Conservation (phyloP, 805 yeast genomes). For the Starmerella scarabaei region DNA sequence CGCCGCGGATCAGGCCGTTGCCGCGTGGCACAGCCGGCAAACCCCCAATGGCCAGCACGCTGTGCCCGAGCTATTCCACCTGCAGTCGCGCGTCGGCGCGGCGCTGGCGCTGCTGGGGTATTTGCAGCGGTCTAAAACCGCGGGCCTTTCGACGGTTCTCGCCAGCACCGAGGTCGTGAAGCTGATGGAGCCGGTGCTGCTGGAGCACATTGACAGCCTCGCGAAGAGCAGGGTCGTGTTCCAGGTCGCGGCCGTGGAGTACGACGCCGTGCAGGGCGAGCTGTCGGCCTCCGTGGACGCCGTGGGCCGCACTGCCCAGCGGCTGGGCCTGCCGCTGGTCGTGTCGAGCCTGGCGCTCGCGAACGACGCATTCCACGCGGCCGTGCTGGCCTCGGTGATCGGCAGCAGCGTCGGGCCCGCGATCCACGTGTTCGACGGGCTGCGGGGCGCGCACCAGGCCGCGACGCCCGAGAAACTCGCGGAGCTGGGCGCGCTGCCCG, state of each 20-base stretch:
- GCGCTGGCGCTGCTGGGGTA: conserved; percentile 69
- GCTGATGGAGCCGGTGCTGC: conserved; percentile 49
- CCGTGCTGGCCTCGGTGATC: conserved; percentile 51
- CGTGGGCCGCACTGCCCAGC: conserved; percentile 49
- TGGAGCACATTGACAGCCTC: conserved; percentile 8
- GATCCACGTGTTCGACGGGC: conserved; percentile 70
- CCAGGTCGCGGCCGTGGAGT: conserved; percentile 66
- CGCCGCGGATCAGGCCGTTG: conserved; percentile 45
- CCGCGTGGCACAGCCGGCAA: conserved; percentile 44
- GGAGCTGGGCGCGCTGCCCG: neutral
- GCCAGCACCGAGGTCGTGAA: conserved; percentile 57
- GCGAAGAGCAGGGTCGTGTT: conserved; percentile 31
- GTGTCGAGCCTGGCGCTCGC: conserved; percentile 55
- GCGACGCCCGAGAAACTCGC: conserved; percentile 2
- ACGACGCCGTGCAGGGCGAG: conserved; percentile 39
- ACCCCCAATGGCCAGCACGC: conserved; percentile 36
- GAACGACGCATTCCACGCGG: conserved; percentile 37
- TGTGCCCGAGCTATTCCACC: conserved; percentile 46
- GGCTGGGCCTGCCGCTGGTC: conserved; percentile 45
- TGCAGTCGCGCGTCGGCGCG: conserved; percentile 73
- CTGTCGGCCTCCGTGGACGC: conserved; percentile 52
- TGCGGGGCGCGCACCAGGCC: conserved; percentile 44
- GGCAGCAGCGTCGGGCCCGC: conserved; percentile 47
- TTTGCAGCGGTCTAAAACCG: conserved; percentile 8
- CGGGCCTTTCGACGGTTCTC: conserved; percentile 33